A percentile compares a stretch with the other conserved stretches of the same genome.
Evolutionary conservation across 2,329 filamentous ascomycete species (phyloP).

Genomic region (Paecilomyces fulvus): DNA sequence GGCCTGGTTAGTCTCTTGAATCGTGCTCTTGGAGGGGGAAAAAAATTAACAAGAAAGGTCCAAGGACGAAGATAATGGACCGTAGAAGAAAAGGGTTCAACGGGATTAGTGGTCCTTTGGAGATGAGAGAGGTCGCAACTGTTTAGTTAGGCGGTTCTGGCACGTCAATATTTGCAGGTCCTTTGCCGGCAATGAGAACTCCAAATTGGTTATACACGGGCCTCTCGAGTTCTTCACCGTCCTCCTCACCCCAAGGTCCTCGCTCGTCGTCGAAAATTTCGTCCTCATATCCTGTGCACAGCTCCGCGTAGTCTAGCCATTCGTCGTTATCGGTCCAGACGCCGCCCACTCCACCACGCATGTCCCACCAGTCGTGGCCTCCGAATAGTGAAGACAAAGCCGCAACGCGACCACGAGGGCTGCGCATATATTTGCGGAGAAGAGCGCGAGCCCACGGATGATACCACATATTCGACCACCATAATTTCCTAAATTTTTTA

Average conservation of each 20-base stretch:
- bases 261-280: slow-evolving; percentile 42
- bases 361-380: slow-evolving; percentile 42
- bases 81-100: too few species aligned
- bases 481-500: slow-evolving; percentile 19
- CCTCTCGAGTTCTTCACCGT: slow-evolving; percentile 16
- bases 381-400: slow-evolving; percentile 38
- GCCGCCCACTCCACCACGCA: slow-evolving; percentile 45
- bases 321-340: slow-evolving; percentile 44
- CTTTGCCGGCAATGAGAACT: slow-evolving; percentile 27
- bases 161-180: slow-evolving; percentile 1
- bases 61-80: too few species aligned
- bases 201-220: slow-evolving; percentile 34
- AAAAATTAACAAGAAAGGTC: too few species aligned
- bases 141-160: neutral
- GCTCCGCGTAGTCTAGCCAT: slow-evolving; percentile 43
- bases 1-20: neutral
- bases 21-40: neutral
- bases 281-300: slow-evolving; percentile 37
- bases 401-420: slow-evolving; percentile 32
- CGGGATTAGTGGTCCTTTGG: neutral
- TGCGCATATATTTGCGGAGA: slow-evolving; percentile 41
- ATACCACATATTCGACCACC: slow-evolving; percentile 45
- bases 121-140: neutral
- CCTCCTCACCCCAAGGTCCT: slow-evolving; percentile 33
- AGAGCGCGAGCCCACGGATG: slow-evolving; percentile 40